Evolutionary conservation across 1,139 yeast species (phyloP), one percentile per base, ranked within the genome.

Genomic region (Blastobotrys persicus): DNA sequence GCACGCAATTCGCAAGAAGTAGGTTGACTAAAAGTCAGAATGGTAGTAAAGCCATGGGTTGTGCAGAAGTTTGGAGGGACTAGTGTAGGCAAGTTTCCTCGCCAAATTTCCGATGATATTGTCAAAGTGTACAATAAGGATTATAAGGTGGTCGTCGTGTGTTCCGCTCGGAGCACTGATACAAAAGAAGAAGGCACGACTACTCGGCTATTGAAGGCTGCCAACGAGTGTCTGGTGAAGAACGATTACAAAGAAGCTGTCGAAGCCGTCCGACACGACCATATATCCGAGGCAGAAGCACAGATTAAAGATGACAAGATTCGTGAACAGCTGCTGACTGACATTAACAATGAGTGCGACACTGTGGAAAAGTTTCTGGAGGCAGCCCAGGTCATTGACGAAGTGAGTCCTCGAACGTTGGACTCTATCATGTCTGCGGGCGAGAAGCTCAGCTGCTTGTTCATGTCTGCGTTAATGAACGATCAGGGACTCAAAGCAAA

Each of bases 11-110:
- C n/a, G n/a, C n/a, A n/a, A n/a, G n/a, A n/a, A n/a, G n/a, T n/a
- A n/a, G n/a, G n/a, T n/a, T n/a, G n/a, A n/a, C n/a, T n/a, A n/a
- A n/a, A n/a, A n/a, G n/a, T n/a, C 33, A 41, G 17, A 6, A 32
- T 19, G 44, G 44, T 42, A 32, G 53, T 46, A 17, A 57, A 56
- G 46, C 63, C 61, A 16, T 91, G 98, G 97, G 72, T 92, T 18
- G 86, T 92, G 6, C 98, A 92, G 67, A 92, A 92, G 69, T 92
- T 88, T 62, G 98, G 98, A 40, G 98, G 98, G 47, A 92, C 98
- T n/a, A 84, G 95, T 42, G 96, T 92, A 34, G 98, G 98, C 28
- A 92, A 92, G 66, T 91, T 91, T 67, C 88, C 97, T 4, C 80
- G 77, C 48, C 79, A 83, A 56, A 92, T 92, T 48, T 91, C 89